Base-by-base conservation (phyloP, 805 yeast species). In the Cyberlindnera samutprakarnensis region DNA sequence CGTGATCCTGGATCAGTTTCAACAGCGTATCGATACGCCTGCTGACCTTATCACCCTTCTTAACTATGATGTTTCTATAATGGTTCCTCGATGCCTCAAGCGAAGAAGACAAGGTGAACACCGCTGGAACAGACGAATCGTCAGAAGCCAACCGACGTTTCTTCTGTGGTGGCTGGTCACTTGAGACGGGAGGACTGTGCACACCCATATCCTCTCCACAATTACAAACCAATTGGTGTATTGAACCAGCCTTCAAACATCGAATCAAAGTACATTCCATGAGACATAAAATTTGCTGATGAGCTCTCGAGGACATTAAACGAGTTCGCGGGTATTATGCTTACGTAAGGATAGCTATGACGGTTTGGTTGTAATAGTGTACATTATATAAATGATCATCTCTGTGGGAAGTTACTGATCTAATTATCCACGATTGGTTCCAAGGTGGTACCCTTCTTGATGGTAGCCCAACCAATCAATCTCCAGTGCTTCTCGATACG, bases 401-500 rank as follows among this genome's bases (percentile, higher is more conserved):
- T n/a, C n/a, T n/a, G n/a, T n/a, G n/a, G n/a, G n/a, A n/a, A n/a
- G n/a, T n/a, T 8, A 19, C 21, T 8, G 7, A 19, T 19, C 21
- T 23, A 28, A 25, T 28, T 28, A 25, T 28, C 31, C 31, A 30
- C 32, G 14, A 30, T 23, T 48, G 92, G 92, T 55, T 83, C 94
- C 57, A 83, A 72, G 36, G 88, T 79, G 39, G 88, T 80, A 64
- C 96, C 96, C 65, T 84, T 86, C 66, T 83, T 83, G 59, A 88
- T 90, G 31, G 95, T 87, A 50, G 98, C 99, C 99, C 99, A 92
- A 53, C 99, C 99, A 66, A 92, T 92, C 60, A 92, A 73, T 74
- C 99, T 92, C 95, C 96, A 92, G 64, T 92, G 99, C 76, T 90
- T 90, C 60, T 92, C 99, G 52, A 92, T 92, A 75, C 98, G 88